Percentiles rank a stretch among this genome's conserved stretches.
Conservation (phyloP, 768 basidiomycete genomes). For the Suillus americanus region DNA sequence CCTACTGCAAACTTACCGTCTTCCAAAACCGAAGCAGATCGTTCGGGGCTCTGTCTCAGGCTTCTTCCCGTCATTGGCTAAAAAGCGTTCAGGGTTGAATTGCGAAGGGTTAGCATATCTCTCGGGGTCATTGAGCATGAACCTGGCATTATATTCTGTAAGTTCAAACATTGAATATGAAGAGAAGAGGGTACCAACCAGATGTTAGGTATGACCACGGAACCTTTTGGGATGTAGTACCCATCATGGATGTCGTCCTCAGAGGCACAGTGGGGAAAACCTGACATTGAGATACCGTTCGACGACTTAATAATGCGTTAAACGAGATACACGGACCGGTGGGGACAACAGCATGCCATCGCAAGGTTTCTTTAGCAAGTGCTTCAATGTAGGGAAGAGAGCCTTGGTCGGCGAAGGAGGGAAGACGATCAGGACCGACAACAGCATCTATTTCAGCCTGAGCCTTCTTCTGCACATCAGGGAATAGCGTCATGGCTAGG, state of each 20-base stretch:
- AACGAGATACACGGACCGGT: slow-evolving; percentile 39
- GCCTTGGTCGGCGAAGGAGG: slow-evolving; percentile 56
- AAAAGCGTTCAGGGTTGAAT: slow-evolving; percentile 64
- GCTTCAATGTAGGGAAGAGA: slow-evolving; percentile 62
- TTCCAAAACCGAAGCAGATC: slow-evolving; percentile 69
- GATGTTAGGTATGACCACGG: slow-evolving; percentile 24
- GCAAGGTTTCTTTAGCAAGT: slow-evolving; percentile 54
- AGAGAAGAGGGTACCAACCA: slow-evolving; percentile 19
- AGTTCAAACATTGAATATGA: slow-evolving; percentile 1
- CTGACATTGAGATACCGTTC: slow-evolving; percentile 12
- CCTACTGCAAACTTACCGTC: slow-evolving; percentile 41
- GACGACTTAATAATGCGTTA: slow-evolving; percentile 34
- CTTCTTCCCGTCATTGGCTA: slow-evolving; percentile 33
- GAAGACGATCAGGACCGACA: slow-evolving; percentile 58
- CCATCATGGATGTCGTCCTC: slow-evolving; percentile 64
- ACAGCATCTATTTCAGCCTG: slow-evolving; percentile 63
- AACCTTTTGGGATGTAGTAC: slow-evolving; percentile 55
- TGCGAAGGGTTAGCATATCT: slow-evolving; percentile 51
- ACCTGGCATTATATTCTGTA: slow-evolving; percentile 16
- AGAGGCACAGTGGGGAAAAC: slow-evolving; percentile 49
- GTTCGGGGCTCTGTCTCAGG: slow-evolving; percentile 58
- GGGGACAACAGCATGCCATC: slow-evolving; percentile 42
- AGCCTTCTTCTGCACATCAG: slow-evolving; percentile 56
- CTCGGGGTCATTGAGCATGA: slow-evolving; percentile 31
- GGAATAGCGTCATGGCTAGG: slow-evolving; percentile 5